Evolutionary conservation across 495 filamentous ascomycete genomes (phyloP).

Genomic region (Aspergillus funiculosus): DNA sequence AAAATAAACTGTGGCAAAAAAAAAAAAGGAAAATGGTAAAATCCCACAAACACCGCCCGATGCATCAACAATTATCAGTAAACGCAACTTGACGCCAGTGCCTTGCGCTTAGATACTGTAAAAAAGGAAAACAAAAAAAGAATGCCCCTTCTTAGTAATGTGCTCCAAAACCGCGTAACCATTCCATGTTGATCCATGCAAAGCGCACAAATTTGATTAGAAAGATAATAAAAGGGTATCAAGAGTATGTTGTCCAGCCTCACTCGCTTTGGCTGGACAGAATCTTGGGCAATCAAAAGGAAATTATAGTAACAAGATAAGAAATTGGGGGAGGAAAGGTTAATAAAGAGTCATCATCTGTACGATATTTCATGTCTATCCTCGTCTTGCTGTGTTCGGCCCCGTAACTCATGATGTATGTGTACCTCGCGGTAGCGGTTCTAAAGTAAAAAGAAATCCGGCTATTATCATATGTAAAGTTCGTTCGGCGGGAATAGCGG

Average conservation of each 20-base stretch:
- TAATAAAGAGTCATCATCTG: slow-evolving; percentile 15
- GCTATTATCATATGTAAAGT: background rate
- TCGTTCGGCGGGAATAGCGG: background rate
- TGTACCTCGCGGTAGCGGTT: slow-evolving; percentile 10
- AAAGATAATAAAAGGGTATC: slow-evolving; percentile 20
- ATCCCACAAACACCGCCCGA: slow-evolving; percentile 10
- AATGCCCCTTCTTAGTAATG: background rate
- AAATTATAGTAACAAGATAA: slow-evolving; percentile 1
- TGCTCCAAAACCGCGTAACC: slow-evolving; percentile 7
- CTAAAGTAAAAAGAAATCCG: background rate
- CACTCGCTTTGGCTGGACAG: slow-evolving; percentile 15
- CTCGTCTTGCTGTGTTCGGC: slow-evolving; percentile 18
- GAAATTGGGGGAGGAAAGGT: background rate
- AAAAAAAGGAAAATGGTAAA: slow-evolving; percentile 8
- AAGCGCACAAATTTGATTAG: slow-evolving; percentile 13
- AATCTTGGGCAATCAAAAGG: slow-evolving; percentile 3
- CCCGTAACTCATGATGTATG: slow-evolving; percentile 26
- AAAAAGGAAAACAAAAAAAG: no score
- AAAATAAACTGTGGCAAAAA: slow-evolving; percentile 3
- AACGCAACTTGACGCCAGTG: background rate
- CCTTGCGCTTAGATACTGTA: background rate
- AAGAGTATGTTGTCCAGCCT: slow-evolving; percentile 15
- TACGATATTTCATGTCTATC: slow-evolving; percentile 24
- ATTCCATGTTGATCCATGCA: slow-evolving; percentile 14
- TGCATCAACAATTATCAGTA: slow-evolving; percentile 8